Conservation (phyloP, 1,284 basidiomycete species). For the Grifola frondosa region DNA sequence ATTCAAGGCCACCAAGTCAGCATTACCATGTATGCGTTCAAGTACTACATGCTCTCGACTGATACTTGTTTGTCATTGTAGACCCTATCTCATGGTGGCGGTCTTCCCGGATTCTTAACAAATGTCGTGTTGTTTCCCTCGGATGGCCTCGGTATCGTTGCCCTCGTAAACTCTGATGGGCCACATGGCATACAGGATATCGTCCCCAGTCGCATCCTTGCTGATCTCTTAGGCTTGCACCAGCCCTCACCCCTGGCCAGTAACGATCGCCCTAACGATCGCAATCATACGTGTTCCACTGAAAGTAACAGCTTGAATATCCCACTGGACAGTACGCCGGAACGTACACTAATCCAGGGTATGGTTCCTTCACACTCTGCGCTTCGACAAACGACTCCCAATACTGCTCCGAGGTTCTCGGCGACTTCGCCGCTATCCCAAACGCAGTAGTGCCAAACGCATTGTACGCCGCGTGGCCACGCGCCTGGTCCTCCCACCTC, state of each 20-base stretch:
- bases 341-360: slow-evolving; percentile 35
- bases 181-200: too few species aligned
- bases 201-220: slow-evolving; percentile 1
- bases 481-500: slow-evolving; percentile 27
- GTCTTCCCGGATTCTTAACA: slow-evolving; percentile 37
- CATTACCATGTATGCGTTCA: slow-evolving; percentile 17
- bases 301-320: too few species aligned
- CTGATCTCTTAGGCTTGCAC: slow-evolving; percentile 1
- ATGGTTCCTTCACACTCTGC: slow-evolving; percentile 38
- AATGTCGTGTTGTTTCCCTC: slow-evolving; percentile 28
- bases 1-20: slow-evolving; percentile 10
- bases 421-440: too few species aligned
- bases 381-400: slow-evolving; percentile 23
- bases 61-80: slow-evolving; percentile 4
- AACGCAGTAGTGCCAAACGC: too few species aligned
- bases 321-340: too few species aligned
- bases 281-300: too few species aligned
- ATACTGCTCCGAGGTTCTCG: slow-evolving; percentile 24
- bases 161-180: slow-evolving; percentile 41
- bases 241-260: too few species aligned
- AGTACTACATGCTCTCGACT: slow-evolving; percentile 13
- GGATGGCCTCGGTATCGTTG: slow-evolving; percentile 40
- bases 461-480: slow-evolving; percentile 24
- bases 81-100: slow-evolving; percentile 23
- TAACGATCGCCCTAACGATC: too few species aligned